Evolutionary conservation across 306 rosid species (phyloP).

Genomic region (Prosopis cineraria): DNA sequence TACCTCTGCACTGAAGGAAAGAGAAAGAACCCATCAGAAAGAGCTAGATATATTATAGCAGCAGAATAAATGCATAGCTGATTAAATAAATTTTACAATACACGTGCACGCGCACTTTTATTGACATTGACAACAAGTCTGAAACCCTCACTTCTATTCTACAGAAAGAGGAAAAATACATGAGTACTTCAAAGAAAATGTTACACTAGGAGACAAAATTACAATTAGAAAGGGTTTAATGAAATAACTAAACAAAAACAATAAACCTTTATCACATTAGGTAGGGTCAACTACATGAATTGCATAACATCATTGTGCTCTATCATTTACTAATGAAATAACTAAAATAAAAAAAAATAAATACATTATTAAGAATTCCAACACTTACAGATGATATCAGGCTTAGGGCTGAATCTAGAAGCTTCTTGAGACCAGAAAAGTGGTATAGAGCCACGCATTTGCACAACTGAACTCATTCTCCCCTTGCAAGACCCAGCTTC

Average conservation of each 20-base stretch:
- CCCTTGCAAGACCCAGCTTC: conserved; percentile 95
- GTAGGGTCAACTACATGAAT: too few relatives aligned
- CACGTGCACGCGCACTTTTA: too few relatives aligned
- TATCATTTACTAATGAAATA: not conserved
- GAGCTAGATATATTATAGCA: not conserved
- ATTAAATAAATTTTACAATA: not conserved
- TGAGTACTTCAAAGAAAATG: not conserved
- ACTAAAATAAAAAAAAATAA: not conserved
- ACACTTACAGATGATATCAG: conserved; percentile 67
- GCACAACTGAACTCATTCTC: conserved; percentile 95
- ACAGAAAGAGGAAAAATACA: not conserved
- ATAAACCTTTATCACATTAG: too few relatives aligned
- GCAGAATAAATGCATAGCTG: not conserved
- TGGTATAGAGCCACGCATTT: conserved; percentile 99
- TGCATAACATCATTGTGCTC: too few relatives aligned
- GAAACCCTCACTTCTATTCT: not conserved
- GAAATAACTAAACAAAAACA: not conserved
- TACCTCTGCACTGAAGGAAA: conserved; percentile 68
- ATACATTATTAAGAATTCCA: not conserved
- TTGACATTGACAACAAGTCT: not conserved
- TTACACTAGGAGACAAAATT: not conserved
- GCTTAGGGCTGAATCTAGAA: conserved; percentile 95
- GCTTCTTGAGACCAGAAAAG: conserved; percentile 99
- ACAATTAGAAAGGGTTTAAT: not conserved
- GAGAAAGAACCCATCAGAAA: not conserved